Conservation (phyloP, 139 green algal species). For the Zygnema circumcarinatum region DNA sequence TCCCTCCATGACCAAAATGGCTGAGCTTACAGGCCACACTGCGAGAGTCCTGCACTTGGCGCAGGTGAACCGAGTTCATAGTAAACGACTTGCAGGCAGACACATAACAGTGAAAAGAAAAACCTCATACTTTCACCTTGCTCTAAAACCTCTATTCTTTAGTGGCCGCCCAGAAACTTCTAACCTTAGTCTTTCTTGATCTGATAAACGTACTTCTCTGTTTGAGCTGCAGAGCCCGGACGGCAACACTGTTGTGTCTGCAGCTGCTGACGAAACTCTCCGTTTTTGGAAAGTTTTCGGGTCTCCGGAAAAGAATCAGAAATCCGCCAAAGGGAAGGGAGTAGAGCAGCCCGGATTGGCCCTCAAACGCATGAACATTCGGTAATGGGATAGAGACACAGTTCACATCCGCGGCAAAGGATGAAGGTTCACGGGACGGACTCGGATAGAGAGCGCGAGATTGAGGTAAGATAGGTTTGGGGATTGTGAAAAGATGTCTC, state of each 20-base stretch:
- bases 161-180: too few species aligned
- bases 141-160: too few species aligned
- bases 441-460: not conserved
- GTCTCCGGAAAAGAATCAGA: not conserved
- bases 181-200: not conserved
- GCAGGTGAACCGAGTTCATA: conserved; percentile 57
- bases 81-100: too few species aligned
- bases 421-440: too few species aligned
- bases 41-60: conserved; percentile 85
- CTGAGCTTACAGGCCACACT: conserved; percentile 82
- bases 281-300: not conserved
- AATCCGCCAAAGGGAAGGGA: not conserved
- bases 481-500: not conserved
- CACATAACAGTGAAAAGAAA: too few species aligned
- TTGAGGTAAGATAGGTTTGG: not conserved
- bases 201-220: not conserved
- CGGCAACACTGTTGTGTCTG: too few species aligned
- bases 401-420: not conserved
- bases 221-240: not conserved
- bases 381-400: not conserved
- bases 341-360: not conserved
- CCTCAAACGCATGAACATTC: not conserved
- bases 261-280: too few species aligned
- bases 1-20: conserved; percentile 84
- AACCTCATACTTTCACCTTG: not conserved